These are phyloP conservation scores for Cladosporium phlei DNA, from an alignment of 2,329 filamentous ascomycete genomes.

Conservation along the genomic window DNA sequence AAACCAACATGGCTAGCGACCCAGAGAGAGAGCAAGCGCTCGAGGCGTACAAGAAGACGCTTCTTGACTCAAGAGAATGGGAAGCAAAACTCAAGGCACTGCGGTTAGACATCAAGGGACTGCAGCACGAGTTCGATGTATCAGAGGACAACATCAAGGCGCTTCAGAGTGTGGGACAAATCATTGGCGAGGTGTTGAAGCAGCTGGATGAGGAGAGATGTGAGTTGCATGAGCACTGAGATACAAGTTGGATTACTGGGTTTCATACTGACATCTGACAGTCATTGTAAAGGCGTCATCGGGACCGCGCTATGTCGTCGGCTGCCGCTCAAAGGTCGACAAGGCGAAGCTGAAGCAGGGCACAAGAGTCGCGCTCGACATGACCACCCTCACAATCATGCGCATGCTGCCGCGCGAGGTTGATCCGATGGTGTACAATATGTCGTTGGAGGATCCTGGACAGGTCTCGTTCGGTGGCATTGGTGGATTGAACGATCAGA, in stretches of 20 bases:
- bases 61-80: conserved; percentile 93
- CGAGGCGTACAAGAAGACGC: conserved; percentile 50
- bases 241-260: background rate
- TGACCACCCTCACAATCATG: conserved; percentile 99
- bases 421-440: conserved; percentile 98
- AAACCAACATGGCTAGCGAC: conserved; percentile 31
- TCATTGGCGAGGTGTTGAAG: conserved; percentile 98
- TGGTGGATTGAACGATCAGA: conserved; percentile 96
- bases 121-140: conserved; percentile 91
- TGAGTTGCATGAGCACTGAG: conserved; percentile 46
- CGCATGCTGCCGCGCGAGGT: conserved; percentile 98
- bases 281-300: conserved; percentile 98
- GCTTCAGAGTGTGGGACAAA: conserved; percentile 96
- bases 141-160: conserved; percentile 99
- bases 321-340: conserved; percentile 97
- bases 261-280: conserved; percentile 35
- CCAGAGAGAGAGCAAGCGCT: conserved; percentile 50
- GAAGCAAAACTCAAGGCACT: conserved; percentile 94
- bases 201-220: conserved; percentile 98
- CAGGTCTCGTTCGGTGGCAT: conserved; percentile 98
- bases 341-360: conserved; percentile 97
- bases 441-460: conserved; percentile 96
- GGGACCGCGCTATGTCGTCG: conserved; percentile 94
- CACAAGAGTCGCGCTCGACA: conserved; percentile 93
- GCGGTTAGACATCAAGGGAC: conserved; percentile 89